Evolutionary conservation across 441 rosid genomes (phyloP), one percentile per base, ranked within the genome.

Genomic region (Jatropha podagrica): DNA sequence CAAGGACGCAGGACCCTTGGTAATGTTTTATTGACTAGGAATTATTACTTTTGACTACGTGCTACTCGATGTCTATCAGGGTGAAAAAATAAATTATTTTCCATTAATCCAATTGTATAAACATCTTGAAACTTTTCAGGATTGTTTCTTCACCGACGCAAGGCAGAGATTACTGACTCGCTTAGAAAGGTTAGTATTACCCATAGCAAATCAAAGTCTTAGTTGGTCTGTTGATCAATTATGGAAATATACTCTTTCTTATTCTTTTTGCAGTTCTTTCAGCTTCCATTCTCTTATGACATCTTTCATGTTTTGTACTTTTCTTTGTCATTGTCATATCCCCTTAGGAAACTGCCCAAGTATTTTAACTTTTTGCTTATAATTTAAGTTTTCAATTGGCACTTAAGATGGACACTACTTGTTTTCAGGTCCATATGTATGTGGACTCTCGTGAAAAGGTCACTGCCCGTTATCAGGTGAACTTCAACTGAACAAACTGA

Each of bases 1-100:
- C 97, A 93, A 91, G 98, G 98, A 76, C 90, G 95, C 14, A 87
- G 97, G 74, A 92, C 99, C 58, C 91, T 92, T 72, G 98, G 99
- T 95, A 89, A 76, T 75, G 23, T 67, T 15, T 32, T 72, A 66
- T 55, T 52, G 74, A 51, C 26, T 64, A 70, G 75, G 71, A 75
- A 58, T 49, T 65, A 37, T 72, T 37, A 54, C 37, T n/a, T n/a
- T 20, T 26, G 11, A 68, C 32, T 61, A 41, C 58, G 56, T 70
- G 14, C n/a, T 73, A 46, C 74, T 27, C 17, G 72, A 12, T 73
- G 56, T 27, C 66, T 32, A 59, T 14, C 20, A 51, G 56, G 32
- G 48, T 44, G 54, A 17, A 37, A 55, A 69, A 56, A 68, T n/a
- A 48, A 51, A 46, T 73, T 32, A 17, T 61, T 10, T 78, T 64